phyloP scores from a whole-genome alignment of 768 basidiomycete species.

The Hypholoma fasciculare region DNA sequence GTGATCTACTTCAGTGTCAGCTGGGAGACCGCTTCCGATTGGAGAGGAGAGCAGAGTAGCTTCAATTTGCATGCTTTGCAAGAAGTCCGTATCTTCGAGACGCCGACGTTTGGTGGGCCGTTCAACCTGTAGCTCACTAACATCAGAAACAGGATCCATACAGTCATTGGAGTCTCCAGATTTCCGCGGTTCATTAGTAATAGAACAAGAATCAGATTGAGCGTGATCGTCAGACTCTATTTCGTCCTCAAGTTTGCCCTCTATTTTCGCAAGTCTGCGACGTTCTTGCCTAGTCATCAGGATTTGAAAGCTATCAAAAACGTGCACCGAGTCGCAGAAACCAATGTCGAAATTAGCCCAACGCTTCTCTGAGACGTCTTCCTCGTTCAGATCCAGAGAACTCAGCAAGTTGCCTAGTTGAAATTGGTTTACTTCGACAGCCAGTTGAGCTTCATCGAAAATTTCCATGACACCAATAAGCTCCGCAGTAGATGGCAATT shows the following conservation, averaged over 20 bases:
- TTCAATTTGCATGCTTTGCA: background rate
- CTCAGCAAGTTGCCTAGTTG: conserved; percentile 6
- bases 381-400: conserved; percentile 1
- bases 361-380: conserved; percentile 4
- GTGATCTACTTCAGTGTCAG: background rate
- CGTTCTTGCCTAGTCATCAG: conserved; percentile 45
- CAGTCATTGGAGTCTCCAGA: background rate
- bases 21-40: background rate
- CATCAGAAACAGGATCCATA: too few relatives aligned
- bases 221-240: background rate
- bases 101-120: conserved; percentile 15
- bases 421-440: background rate
- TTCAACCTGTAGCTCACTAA: conserved; percentile 1
- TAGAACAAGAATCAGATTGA: background rate
- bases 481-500: conserved; percentile 32
- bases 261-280: conserved; percentile 10
- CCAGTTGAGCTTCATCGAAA: conserved; percentile 6
- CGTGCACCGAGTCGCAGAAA: background rate
- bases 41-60: background rate
- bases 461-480: conserved; percentile 27
- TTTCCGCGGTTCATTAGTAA: background rate
- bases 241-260: conserved; percentile 3
- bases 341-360: background rate
- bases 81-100: background rate
- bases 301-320: conserved; percentile 27